Base-by-base conservation (phyloP, 768 basidiomycete genomes). In the Russula brevipes region DNA sequence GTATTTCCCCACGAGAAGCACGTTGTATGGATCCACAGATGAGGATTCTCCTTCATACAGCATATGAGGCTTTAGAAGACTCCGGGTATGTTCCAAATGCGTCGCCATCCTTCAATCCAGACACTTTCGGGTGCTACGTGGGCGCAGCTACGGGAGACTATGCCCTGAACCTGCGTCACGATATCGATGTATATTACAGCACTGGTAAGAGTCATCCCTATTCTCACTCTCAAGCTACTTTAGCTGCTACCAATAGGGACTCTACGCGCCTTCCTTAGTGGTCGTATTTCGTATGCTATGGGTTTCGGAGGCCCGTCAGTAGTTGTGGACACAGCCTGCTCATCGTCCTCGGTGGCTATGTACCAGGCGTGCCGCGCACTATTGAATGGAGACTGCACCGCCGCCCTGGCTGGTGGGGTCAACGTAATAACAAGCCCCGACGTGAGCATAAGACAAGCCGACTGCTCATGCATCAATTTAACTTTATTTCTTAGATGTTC, bases 11-110 rank as follows among this genome's bases (percentile, higher is more conserved):
- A 2, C 81, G 88, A 5, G 88, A 90, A 72, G 88, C 89, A 14
- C 82, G 75, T 63, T 82, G 77, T 71, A 89, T 89, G 87, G 86
- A 89, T 69, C 88, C 89, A 7, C 88, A 89, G 66, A 87, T 89
- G 65, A 80, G 88, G 5, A 67, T 90, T 39, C 74, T 90, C 5
- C 77, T 90, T 16, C 86, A 86, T 44, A 78, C 81, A 3, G 85
- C 85, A 5, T 82, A 87, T 57, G 80, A 86, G 60, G 88, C 88
- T 0, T 76, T 90, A 4, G 87, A 89, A 70, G 78, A 83, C 63
- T 80, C 87, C 4, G 89, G 88, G 0, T 89, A 86, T 69, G 82
- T 87, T 14, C 86, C 87, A 0, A 73, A 82, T 54, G 76, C 81
- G 2, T 85, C 84, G 0, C 72, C 77, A 6, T 76, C 79, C 3